Conservation (phyloP, 2,329 filamentous ascomycete species). For the Colletotrichum sp. region DNA sequence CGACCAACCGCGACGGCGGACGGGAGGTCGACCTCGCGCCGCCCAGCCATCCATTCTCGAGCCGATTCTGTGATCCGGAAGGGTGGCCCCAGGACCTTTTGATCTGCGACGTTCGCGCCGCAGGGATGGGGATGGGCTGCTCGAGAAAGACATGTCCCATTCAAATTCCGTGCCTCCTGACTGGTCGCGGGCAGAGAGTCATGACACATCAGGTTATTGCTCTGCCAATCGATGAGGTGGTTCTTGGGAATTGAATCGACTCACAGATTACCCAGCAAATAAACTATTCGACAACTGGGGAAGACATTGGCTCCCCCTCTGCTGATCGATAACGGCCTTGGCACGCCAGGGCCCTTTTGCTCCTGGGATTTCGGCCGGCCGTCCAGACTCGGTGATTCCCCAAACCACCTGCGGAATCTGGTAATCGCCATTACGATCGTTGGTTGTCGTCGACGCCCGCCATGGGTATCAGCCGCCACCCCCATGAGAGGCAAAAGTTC, state of each 20-base stretch:
- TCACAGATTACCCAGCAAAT: constrained; percentile 15
- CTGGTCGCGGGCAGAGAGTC: neutral
- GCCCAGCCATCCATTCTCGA: neutral
- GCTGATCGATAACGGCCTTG: constrained; percentile 9
- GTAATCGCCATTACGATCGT: constrained; percentile 1
- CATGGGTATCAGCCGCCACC: neutral
- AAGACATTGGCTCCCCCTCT: neutral
- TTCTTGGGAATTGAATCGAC: neutral
- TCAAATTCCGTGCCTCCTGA: neutral
- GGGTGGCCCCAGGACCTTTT: neutral
- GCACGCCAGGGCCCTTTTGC: neutral
- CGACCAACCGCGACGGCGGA: neutral
- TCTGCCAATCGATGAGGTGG: neutral
- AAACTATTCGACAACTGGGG: neutral
- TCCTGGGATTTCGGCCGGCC: neutral
- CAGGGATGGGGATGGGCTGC: neutral
- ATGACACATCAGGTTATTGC: neutral
- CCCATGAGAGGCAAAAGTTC: constrained; percentile 12
- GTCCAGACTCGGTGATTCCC: neutral
- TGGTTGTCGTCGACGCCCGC: neutral
- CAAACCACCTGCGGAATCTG: constrained; percentile 1
- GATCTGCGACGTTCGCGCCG: neutral
- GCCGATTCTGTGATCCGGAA: constrained; percentile 1
- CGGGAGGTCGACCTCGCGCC: neutral
- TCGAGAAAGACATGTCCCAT: neutral